phyloP scores from a whole-genome alignment of 2,329 filamentous ascomycete species.

The Pseudogymnoascus pannorum region DNA sequence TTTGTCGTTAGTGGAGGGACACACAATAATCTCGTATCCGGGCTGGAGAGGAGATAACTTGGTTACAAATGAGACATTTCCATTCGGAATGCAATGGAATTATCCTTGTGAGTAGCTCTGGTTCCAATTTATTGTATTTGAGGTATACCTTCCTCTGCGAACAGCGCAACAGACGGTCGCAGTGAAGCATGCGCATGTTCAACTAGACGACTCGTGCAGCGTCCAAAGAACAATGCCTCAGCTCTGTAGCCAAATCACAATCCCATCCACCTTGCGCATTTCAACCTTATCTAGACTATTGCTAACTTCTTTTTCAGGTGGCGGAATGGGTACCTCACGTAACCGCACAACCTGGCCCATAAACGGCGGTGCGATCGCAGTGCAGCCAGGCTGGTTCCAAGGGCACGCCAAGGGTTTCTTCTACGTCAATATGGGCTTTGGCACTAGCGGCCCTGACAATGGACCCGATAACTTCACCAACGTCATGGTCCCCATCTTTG shows the following conservation, averaged over 20 bases:
- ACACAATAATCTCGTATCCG: slow-evolving; percentile 33
- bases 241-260: not conserved
- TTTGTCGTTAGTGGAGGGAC: slow-evolving; percentile 32
- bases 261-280: not conserved
- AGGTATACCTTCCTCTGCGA: not conserved
- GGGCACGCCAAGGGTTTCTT: slow-evolving; percentile 77
- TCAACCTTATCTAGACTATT: slow-evolving; percentile 11
- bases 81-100: slow-evolving; percentile 33
- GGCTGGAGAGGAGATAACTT: slow-evolving; percentile 35
- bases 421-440: slow-evolving; percentile 87
- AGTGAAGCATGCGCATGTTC: not conserved
- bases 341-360: slow-evolving; percentile 94
- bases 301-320: slow-evolving; percentile 49
- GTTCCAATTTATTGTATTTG: not conserved
- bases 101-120: slow-evolving; percentile 30
- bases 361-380: slow-evolving; percentile 73
- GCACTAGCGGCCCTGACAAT: slow-evolving; percentile 53
- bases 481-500: slow-evolving; percentile 71
- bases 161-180: not conserved
- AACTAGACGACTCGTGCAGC: not conserved
- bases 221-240: not conserved
- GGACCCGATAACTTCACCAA: slow-evolving; percentile 78
- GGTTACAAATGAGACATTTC: slow-evolving; percentile 30
- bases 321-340: slow-evolving; percentile 65
- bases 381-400: slow-evolving; percentile 94